These are phyloP conservation scores for Lactifluus echinatus DNA, from an alignment of 768 basidiomycete species.

Conservation along the genomic window DNA sequence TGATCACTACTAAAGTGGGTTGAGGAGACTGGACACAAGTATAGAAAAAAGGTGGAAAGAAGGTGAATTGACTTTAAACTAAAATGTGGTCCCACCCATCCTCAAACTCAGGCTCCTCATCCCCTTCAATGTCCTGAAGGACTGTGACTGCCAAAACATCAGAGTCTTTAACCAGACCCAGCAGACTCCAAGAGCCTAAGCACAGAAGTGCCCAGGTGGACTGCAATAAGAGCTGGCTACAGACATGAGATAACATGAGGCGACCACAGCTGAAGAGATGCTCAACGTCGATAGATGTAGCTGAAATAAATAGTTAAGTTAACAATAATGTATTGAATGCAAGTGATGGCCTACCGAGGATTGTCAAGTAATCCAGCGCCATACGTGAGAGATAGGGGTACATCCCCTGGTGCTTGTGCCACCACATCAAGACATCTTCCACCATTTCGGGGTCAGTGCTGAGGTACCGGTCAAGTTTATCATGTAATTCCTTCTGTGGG, in stretches of 20 bases:
- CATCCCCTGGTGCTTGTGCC: not conserved
- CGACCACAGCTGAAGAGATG: constrained; percentile 15
- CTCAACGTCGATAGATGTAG: constrained; percentile 14
- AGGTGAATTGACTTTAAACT: no score
- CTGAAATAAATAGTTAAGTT: not conserved
- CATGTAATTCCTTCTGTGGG: not conserved
- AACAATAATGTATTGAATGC: not conserved
- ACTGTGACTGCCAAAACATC: no score
- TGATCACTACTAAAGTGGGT: no score
- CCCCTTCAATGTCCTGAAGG: no score
- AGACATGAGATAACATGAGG: constrained; percentile 10
- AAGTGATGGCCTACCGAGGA: not conserved
- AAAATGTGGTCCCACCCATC: not conserved
- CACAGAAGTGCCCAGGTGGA: constrained; percentile 28
- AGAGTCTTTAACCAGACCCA: constrained; percentile 25
- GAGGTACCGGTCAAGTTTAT: not conserved
- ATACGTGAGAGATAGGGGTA: constrained; percentile 21
- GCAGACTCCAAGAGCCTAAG: constrained; percentile 27
- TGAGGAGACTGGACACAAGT: no score
- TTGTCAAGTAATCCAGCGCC: not conserved
- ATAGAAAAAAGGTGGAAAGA: no score
- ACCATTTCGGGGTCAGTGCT: not conserved
- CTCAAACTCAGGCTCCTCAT: no score
- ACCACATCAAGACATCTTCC: not conserved
- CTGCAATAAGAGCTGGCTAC: not conserved